phyloP scores from a whole-genome alignment of 2,329 filamentous ascomycete species.

The Microsporum canis region DNA sequence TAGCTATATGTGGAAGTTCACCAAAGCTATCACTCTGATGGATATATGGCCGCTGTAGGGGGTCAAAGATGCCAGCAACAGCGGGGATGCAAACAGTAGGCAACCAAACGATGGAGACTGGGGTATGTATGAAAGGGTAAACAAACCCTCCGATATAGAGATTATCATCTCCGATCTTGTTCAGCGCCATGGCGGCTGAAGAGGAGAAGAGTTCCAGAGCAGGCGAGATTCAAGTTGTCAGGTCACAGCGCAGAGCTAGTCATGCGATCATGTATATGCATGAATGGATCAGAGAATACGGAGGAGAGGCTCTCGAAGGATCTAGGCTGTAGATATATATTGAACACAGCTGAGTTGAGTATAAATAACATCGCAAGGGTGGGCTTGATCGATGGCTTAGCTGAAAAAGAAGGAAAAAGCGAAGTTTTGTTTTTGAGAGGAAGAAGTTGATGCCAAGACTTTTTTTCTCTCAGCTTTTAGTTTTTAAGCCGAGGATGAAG shows the following conservation, averaged over 20 bases:
- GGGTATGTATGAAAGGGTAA: constrained; percentile 2
- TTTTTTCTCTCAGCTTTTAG: background rate
- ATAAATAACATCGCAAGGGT: background rate
- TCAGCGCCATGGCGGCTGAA: constrained; percentile 36
- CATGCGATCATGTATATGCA: background rate
- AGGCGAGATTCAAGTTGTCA: background rate
- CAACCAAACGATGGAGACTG: background rate
- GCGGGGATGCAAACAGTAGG: background rate
- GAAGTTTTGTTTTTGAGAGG: background rate
- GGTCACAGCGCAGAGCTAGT: background rate
- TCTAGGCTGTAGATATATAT: background rate
- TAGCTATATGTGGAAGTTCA: background rate
- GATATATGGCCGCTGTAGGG: no score
- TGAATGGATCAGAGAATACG: background rate
- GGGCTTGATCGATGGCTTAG: background rate
- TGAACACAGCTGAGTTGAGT: background rate
- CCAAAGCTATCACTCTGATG: no score
- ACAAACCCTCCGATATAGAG: constrained; percentile 68
- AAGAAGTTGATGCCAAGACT: constrained; percentile 1
- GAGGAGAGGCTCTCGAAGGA: background rate
- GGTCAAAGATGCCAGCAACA: background rate
- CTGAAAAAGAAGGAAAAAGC: background rate
- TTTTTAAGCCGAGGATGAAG: background rate
- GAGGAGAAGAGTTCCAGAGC: background rate
- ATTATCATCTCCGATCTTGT: constrained; percentile 57